These are phyloP conservation scores for Termitomyces sp. DNA, from an alignment of 768 basidiomycete species.

Conservation along the genomic window DNA sequence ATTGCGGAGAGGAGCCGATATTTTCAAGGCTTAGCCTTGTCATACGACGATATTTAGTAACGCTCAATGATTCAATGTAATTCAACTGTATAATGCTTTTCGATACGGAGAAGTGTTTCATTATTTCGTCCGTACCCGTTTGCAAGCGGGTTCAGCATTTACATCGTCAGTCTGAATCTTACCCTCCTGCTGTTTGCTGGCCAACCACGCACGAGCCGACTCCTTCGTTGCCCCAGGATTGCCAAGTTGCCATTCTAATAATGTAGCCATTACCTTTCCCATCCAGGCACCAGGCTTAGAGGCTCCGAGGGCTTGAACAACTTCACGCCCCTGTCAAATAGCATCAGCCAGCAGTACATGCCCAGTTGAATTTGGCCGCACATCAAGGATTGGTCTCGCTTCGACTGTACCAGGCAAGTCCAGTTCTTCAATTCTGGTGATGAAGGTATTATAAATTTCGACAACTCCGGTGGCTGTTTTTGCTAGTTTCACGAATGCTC, in stretches of 20 bases:
- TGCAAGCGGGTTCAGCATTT: slow-evolving; percentile 29
- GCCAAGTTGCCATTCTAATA: slow-evolving; percentile 85
- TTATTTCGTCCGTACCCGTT: slow-evolving; percentile 36
- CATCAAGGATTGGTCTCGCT: slow-evolving; percentile 73
- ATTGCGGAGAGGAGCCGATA: not conserved
- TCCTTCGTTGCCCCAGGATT: slow-evolving; percentile 65
- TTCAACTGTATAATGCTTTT: not conserved
- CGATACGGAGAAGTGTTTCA: not conserved
- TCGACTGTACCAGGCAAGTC: slow-evolving; percentile 60
- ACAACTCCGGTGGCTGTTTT: slow-evolving; percentile 46
- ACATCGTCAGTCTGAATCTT: slow-evolving; percentile 27
- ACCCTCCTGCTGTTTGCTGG: slow-evolving; percentile 47
- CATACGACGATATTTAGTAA: not conserved
- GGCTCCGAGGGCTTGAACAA: slow-evolving; percentile 49
- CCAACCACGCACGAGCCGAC: slow-evolving; percentile 70
- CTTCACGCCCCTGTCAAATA: slow-evolving; percentile 62
- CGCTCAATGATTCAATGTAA: too few relatives aligned
- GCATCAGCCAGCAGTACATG: slow-evolving; percentile 2
- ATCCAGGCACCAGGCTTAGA: slow-evolving; percentile 70
- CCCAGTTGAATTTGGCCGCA: slow-evolving; percentile 35
- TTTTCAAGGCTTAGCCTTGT: not conserved
- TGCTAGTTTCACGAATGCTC: slow-evolving; percentile 26
- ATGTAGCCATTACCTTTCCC: slow-evolving; percentile 53
- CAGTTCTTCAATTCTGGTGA: slow-evolving; percentile 55
- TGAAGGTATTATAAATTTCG: slow-evolving; percentile 63